Evolutionary conservation across 169 alveolate genomes (phyloP), one percentile per base, ranked within the genome.

Genomic region (Plasmodium gaboni): DNA sequence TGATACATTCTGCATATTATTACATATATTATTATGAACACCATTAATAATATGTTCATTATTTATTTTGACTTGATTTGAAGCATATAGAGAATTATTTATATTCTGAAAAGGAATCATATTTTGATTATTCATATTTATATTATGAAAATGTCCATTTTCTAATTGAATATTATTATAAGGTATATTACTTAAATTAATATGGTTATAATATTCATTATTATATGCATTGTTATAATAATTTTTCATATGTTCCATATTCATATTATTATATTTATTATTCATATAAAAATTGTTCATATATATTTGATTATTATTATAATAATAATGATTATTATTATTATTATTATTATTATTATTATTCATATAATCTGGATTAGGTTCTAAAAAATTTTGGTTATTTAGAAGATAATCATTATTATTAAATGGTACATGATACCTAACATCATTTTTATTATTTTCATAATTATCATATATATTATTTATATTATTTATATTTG

Each of bases 61-160:
- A 60, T 24, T 59, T 12, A 15, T 67, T 46, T 61, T 48, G 46
- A 42, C 17, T n/a, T 48, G 26, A 53, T 74, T 60, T 17, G 44
- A 10, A n/a, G 17, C 26, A 22, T 7, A 17, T 46, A 17, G 15
- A 24, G 10, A 44, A 10, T 74, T 74, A 48, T 74, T 74, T 17
- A 24, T 48, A 26, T 74, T 61, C 28, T 74, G 67, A 13, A 61
- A 61, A 12, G 60, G 51, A 42, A 44, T 26, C 57, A 42, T 42
- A 67, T 38, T 38, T 44, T 74, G 59, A 48, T 24, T 50, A 46
- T 61, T 44, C n/a, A 26, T 24, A 10, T 74, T 9, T 26, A 17
- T 19, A 38, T 17, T 46, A 9, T 74, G 38, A 32, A n/a, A 44
- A 12, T 64, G 50, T 64, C 42, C 73, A 28, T 32, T 32, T 32